A percentile compares a stretch with the other conserved stretches of the same genome.
phyloP scores from a whole-genome alignment of 495 filamentous ascomycete species.

The Tuber aestivum region DNA sequence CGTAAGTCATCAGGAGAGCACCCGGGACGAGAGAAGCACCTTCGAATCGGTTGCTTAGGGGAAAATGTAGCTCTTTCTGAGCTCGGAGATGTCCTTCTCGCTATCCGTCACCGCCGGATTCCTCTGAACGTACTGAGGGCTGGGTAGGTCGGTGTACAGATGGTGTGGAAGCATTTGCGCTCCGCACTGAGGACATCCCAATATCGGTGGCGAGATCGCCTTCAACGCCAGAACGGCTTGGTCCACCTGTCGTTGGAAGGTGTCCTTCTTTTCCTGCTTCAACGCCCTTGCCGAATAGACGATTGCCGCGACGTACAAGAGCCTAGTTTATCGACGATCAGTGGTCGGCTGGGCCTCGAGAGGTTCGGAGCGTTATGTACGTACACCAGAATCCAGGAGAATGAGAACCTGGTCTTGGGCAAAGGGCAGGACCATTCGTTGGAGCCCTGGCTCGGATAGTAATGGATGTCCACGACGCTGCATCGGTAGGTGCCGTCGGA shows the following conservation, averaged over 20 bases:
- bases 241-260: constrained; percentile 2
- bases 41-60: neutral
- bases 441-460: neutral
- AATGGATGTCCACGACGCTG: neutral
- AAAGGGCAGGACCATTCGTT: neutral
- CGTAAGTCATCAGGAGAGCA: neutral
- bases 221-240: neutral
- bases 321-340: neutral
- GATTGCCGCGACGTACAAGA: neutral
- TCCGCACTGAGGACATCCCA: neutral
- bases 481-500: neutral
- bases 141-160: neutral
- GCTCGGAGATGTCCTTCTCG: neutral
- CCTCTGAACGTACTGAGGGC: neutral
- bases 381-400: neutral
- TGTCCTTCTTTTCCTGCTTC: neutral
- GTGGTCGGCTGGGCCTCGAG: neutral
- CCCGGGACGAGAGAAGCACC: neutral
- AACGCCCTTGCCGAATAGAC: neutral
- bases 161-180: neutral
- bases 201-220: neutral
- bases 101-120: neutral
- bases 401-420: neutral
- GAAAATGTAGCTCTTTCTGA: neutral
- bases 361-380: neutral